A percentile compares a stretch with the other conserved stretches of the same genome.
These are phyloP conservation scores for Cryptosporidium felis DNA, from an alignment of 169 alveolate species.

Conservation along the genomic window DNA sequence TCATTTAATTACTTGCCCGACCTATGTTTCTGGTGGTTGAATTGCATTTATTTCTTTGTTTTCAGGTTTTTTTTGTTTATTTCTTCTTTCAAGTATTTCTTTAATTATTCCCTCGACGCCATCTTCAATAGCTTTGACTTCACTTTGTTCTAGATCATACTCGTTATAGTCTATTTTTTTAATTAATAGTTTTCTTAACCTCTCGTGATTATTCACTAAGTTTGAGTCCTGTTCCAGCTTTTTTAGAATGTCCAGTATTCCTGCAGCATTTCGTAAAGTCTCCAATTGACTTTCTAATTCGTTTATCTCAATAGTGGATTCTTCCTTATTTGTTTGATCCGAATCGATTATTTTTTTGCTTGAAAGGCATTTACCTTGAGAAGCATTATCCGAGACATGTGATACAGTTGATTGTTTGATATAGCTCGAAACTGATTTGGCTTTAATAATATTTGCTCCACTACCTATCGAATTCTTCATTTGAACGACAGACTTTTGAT, in stretches of 20 bases:
- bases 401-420: background rate
- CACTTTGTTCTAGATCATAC: background rate
- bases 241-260: constrained; percentile 17
- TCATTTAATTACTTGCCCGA: too few species aligned
- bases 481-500: background rate
- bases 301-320: background rate
- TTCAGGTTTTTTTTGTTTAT: background rate
- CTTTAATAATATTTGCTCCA: background rate
- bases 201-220: constrained; percentile 6
- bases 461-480: background rate
- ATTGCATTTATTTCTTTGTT: background rate
- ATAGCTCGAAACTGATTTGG: background rate
- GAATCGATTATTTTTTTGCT: background rate
- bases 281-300: background rate
- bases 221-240: constrained; percentile 16
- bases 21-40: background rate
- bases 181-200: background rate
- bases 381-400: background rate
- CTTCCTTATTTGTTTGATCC: background rate
- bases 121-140: constrained; percentile 18
- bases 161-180: background rate
- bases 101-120: constrained; percentile 35
- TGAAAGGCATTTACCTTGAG: background rate
- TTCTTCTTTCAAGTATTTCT: constrained; percentile 54
- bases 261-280: constrained; percentile 53